phyloP scores from a whole-genome alignment of 495 filamentous ascomycete genomes.

The Parachaetomium inaequale region DNA sequence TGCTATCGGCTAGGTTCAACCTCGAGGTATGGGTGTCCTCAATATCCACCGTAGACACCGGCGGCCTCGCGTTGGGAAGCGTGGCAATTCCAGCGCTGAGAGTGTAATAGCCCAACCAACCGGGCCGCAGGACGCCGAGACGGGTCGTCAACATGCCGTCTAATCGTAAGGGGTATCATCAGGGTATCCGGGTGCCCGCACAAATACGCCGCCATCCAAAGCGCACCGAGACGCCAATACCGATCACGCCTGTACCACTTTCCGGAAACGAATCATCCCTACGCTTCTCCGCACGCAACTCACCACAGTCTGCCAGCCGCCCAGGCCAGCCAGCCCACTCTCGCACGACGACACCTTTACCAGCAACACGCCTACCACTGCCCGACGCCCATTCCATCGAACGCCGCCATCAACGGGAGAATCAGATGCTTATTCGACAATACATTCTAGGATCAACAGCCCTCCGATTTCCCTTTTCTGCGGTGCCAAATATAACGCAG shows the following conservation, averaged over 20 bases:
- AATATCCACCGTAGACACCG: background rate
- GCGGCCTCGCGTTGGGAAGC: background rate
- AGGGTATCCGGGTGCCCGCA: conserved; percentile 7
- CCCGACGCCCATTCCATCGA: conserved; percentile 25
- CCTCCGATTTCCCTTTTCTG: conserved; percentile 30
- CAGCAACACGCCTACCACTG: conserved; percentile 25
- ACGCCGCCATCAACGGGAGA: conserved; percentile 31
- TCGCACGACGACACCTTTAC: conserved; percentile 20
- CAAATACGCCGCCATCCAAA: conserved; percentile 7
- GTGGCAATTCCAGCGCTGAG: no score
- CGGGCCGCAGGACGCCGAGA: background rate
- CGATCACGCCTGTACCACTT: conserved; percentile 16
- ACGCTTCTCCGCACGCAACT: conserved; percentile 22
- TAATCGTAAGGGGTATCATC: conserved; percentile 3
- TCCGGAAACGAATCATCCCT: conserved; percentile 10
- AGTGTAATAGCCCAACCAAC: background rate
- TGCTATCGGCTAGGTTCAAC: background rate
- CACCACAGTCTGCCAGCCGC: conserved; percentile 15
- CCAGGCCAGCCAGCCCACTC: conserved; percentile 14
- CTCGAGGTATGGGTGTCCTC: background rate
- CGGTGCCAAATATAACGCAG: conserved; percentile 16
- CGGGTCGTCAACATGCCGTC: background rate
- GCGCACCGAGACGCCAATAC: conserved; percentile 15
- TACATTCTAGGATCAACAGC: conserved; percentile 38
- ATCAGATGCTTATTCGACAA: conserved; percentile 39